phyloP scores from a whole-genome alignment of 495 filamentous ascomycete species.

The Oleoguttula mirabilis region DNA sequence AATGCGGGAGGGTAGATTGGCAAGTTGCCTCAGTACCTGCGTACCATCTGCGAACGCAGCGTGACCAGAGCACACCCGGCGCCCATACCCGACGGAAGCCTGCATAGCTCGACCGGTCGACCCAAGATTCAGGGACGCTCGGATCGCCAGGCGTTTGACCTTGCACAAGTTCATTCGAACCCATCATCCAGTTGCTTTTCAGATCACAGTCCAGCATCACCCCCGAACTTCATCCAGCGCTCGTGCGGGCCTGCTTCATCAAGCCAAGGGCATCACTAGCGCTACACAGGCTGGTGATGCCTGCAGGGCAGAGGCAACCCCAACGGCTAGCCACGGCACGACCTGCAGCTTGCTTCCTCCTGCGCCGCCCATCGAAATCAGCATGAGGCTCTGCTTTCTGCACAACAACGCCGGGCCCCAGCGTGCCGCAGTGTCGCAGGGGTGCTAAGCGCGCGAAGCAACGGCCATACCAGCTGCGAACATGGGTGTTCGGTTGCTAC shows the following conservation, averaged over 20 bases:
- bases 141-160: slow-evolving; percentile 8
- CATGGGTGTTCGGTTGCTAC: slow-evolving; percentile 14
- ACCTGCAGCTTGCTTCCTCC: slow-evolving; percentile 5
- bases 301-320: no score
- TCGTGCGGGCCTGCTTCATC: slow-evolving; percentile 3
- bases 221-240: neutral
- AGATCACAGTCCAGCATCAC: neutral
- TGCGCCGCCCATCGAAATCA: slow-evolving; percentile 1
- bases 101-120: slow-evolving; percentile 8
- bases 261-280: no score
- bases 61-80: no score
- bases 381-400: slow-evolving; percentile 3
- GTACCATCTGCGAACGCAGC: slow-evolving; percentile 16
- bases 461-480: slow-evolving; percentile 2
- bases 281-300: no score
- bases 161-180: neutral
- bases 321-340: slow-evolving; percentile 2
- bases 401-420: no score
- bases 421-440: neutral
- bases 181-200: neutral
- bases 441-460: slow-evolving; percentile 1
- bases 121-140: neutral
- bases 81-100: slow-evolving; percentile 13
- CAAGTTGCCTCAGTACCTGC: slow-evolving; percentile 9
- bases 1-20: neutral